Conservation (phyloP, 306 rosid species). For the Sicyos baderoa region DNA sequence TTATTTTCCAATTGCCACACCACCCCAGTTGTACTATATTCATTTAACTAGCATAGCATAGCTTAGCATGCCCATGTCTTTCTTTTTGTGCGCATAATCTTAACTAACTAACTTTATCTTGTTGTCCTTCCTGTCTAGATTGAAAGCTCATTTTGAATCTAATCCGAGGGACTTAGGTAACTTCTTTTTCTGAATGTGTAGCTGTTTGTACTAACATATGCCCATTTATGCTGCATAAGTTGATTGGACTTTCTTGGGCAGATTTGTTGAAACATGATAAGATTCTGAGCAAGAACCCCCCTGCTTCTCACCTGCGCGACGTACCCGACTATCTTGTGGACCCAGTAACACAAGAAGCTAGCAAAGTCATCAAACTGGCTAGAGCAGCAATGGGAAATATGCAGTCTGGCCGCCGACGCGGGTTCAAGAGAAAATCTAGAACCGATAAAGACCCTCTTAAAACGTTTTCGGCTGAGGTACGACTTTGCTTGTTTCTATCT, state of each 20-base stretch:
- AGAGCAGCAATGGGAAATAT: slow-evolving; percentile 61
- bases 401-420: slow-evolving; percentile 26
- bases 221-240: slow-evolving; percentile 8
- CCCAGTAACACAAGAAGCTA: slow-evolving; percentile 69
- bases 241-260: slow-evolving; percentile 30
- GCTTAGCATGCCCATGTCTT: no score
- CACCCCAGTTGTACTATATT: neutral
- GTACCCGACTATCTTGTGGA: slow-evolving; percentile 81
- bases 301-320: slow-evolving; percentile 68
- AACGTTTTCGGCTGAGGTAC: slow-evolving; percentile 45
- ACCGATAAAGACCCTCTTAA: slow-evolving; percentile 51
- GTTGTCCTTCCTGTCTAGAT: slow-evolving; percentile 34
- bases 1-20: no score
- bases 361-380: slow-evolving; percentile 59
- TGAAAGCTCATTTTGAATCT: slow-evolving; percentile 67
- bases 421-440: slow-evolving; percentile 40
- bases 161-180: slow-evolving; percentile 76
- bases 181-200: slow-evolving; percentile 19
- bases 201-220: neutral
- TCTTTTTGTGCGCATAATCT: neutral
- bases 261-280: slow-evolving; percentile 91
- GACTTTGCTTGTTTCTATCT: slow-evolving; percentile 4
- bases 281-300: slow-evolving; percentile 78
- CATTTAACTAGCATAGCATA: slow-evolving; percentile 2
- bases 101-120: neutral